Evolutionary conservation across 1,284 basidiomycete genomes (phyloP).

Genomic region (Austroboletus rostrupii): DNA sequence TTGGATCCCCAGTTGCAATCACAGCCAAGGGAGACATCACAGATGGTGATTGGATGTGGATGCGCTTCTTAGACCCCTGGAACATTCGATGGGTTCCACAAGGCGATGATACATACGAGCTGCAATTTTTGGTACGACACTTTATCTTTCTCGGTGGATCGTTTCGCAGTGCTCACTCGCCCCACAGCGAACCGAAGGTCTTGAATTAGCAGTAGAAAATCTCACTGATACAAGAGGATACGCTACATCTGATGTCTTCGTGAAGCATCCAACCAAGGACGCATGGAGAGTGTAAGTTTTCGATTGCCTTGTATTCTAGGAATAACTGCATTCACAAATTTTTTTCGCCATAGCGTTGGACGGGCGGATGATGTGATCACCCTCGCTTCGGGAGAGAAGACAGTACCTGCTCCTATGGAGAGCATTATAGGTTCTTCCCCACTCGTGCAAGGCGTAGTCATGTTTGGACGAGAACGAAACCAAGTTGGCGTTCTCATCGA

Average conservation of each 20-base stretch:
- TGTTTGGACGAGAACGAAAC: conserved; percentile 39
- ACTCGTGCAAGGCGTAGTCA: conserved; percentile 29
- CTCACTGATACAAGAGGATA: conserved; percentile 27
- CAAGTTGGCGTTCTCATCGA: conserved; percentile 42
- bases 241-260: conserved; percentile 29
- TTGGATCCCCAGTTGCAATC: conserved; percentile 11
- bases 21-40: conserved; percentile 7
- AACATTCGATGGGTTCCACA: conserved; percentile 28
- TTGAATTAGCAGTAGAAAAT: conserved; percentile 26
- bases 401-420: conserved; percentile 33
- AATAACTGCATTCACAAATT: not conserved
- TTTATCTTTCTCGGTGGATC: too few relatives aligned
- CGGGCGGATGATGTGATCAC: conserved; percentile 27
- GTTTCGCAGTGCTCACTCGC: not conserved
- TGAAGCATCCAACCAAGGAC: conserved; percentile 27
- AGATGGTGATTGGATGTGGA: conserved; percentile 33
- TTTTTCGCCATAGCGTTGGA: conserved; percentile 17
- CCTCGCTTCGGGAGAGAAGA: conserved; percentile 30
- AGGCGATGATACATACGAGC: conserved; percentile 31
- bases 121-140: conserved; percentile 29
- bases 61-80: conserved; percentile 16
- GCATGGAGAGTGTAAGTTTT: conserved; percentile 25
- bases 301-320: not conserved
- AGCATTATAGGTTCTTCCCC: conserved; percentile 16
- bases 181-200: conserved; percentile 7